Evolutionary conservation across 257 asterid species (phyloP), one percentile per base, ranked within the genome.

Genomic region (Handroanthus guayacan): DNA sequence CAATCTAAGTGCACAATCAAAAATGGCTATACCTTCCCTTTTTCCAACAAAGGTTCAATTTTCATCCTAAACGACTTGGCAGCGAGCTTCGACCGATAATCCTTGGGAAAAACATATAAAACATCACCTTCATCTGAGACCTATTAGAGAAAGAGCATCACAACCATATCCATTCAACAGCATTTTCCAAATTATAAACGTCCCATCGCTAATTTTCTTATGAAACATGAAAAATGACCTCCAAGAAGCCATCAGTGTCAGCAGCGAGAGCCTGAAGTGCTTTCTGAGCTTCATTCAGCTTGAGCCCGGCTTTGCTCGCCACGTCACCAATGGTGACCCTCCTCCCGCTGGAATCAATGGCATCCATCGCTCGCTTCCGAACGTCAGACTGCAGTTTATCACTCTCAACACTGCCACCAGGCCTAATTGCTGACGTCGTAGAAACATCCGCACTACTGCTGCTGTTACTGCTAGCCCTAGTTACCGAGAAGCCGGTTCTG

Each of bases 111-210:
- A 48, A 86, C 97, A 84, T 92, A 95, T 16, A 95, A 79, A 14
- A 95, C 93, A 81, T 95, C 99, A 47, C 99, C 99, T 75, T 95
- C 99, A 84, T 90, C 96, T 12, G 99, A 95, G 20, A 95, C 99
- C 99, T 95, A 81, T 77, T 54, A 31, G 62, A 66, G 37, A 70
- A 39, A 85, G 36, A 80, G 52, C 69, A 83, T 61, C 75, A 72
- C 17, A 71, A 52, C 14, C 81, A 75, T 31, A 51, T n/a, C 55
- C 17, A 69, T 0, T 44, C 75, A 67, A 25, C 65, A 51, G 31
- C 41, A 74, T 37, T 25, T 38, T 54, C 75, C 69, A 64, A 67
- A 80, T 37, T 31, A 52, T 16, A 62, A 69, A 69, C 50, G 54
- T 13, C 79, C 55, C 62, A 58, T 63, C 37, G 20, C 56, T 74